Evolutionary conservation across 1,284 basidiomycete genomes (phyloP).

Genomic region (Puccinia triticina): DNA sequence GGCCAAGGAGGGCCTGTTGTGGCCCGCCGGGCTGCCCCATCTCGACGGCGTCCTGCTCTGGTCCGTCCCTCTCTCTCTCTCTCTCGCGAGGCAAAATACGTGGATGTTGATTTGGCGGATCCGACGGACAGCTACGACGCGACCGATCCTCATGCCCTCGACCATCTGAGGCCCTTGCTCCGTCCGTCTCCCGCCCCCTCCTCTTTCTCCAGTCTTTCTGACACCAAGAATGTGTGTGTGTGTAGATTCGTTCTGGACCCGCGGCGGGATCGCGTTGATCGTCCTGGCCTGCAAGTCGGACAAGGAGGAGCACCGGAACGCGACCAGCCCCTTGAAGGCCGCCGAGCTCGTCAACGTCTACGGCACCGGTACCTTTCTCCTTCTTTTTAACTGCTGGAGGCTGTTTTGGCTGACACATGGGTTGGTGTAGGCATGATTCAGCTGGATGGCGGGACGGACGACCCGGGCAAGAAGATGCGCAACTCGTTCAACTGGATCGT

Average conservation of each 20-base stretch:
- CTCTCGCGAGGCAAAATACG: too few species aligned
- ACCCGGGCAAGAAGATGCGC: slow-evolving; percentile 56
- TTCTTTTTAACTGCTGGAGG: slow-evolving; percentile 23
- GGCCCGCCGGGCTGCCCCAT: slow-evolving; percentile 56
- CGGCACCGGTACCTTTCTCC: slow-evolving; percentile 44
- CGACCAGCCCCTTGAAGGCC: slow-evolving; percentile 54
- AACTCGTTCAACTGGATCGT: slow-evolving; percentile 58
- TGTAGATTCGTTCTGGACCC: slow-evolving; percentile 57
- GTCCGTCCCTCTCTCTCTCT: slow-evolving; percentile 34
- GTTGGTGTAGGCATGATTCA: slow-evolving; percentile 56
- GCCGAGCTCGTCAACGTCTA: slow-evolving; percentile 57
- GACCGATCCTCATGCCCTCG: slow-evolving; percentile 54
- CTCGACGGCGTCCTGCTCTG: slow-evolving; percentile 58
- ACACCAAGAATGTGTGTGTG: background rate
- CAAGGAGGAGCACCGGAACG: slow-evolving; percentile 49
- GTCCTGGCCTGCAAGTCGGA: slow-evolving; percentile 58
- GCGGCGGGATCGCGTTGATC: slow-evolving; percentile 56
- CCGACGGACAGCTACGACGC: slow-evolving; percentile 59
- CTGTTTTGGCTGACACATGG: too few species aligned
- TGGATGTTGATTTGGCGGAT: too few species aligned
- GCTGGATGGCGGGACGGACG: slow-evolving; percentile 58
- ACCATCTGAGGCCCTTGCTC: slow-evolving; percentile 54
- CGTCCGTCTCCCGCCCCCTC: background rate
- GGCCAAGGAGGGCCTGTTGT: slow-evolving; percentile 54
- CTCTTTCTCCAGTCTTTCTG: background rate